Evolutionary conservation across 2,329 filamentous ascomycete species (phyloP), one percentile per base, ranked within the genome.

Genomic region (Curvularia spicifera): DNA sequence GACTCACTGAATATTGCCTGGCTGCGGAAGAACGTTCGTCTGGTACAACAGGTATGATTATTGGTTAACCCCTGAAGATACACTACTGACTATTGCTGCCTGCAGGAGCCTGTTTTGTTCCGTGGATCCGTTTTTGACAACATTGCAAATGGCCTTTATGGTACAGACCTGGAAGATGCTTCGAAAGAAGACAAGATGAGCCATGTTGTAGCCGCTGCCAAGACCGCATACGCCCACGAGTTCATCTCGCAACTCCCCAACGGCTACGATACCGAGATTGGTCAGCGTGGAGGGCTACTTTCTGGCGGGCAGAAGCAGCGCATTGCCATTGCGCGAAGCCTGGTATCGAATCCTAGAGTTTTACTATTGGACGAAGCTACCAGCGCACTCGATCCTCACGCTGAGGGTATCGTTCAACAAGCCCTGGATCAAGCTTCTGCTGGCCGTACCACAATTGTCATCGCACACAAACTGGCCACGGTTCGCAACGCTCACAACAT

Each of bases 301-400:
- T 96, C 91, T 53, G 95, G 94, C 74, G 95, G 94, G 28, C 95
- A 98, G 78, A 97, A 97, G 77, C 94, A 98, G 78, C 91, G 94
- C 66, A 96, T 98, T 72, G 93, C 93, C 13, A 97, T 97, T 78
- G 93, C 93, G 6, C 85, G 93, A 69, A 93, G 93, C 39, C 86
- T 97, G 56, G 91, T 97, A 29, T 93, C 90, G 20, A 90, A 97
- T 68, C 93, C 93, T 0, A 95, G 92, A 79, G 88, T 98, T 70
- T 83, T 98, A 0, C 84, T 99, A 0, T 87, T 99, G 5, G 94
- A 99, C 65, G 95, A 99, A 77, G 95, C 95, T 4, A 99, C 94
- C 0, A 95, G 91, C 35, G 92, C 92, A 4, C 83, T 98, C 0
- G 94, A 98, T 72, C 97, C 93, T 22, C 94, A 95, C 72, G 95